Percentiles rank a stretch among this genome's conserved stretches.
These are phyloP conservation scores for Biscogniauxia mediterranea DNA, from an alignment of 2,329 filamentous ascomycete genomes.

Conservation along the genomic window DNA sequence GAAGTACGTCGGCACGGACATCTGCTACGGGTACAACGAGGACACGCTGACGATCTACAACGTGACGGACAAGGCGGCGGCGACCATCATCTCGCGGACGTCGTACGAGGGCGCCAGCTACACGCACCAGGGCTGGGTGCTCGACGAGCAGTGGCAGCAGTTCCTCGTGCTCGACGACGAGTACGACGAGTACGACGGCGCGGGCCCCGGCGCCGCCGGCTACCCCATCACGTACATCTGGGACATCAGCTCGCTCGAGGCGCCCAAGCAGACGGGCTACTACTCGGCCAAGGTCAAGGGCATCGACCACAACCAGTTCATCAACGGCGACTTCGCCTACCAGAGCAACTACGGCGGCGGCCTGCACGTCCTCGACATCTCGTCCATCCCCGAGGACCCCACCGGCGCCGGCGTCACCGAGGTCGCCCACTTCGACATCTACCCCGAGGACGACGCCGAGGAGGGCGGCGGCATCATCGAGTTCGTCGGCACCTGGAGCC, in stretches of 20 bases:
- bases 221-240: constrained; percentile 47
- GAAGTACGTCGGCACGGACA: constrained; percentile 45
- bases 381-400: constrained; percentile 31
- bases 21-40: constrained; percentile 57
- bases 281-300: constrained; percentile 38
- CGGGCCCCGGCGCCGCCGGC: constrained; percentile 35
- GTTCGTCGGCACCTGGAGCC: constrained; percentile 41
- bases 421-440: constrained; percentile 44
- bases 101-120: constrained; percentile 53
- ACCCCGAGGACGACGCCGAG: constrained; percentile 44
- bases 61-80: constrained; percentile 44
- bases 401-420: constrained; percentile 33
- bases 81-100: constrained; percentile 47
- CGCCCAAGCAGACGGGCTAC: constrained; percentile 40
- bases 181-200: constrained; percentile 43
- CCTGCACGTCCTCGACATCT: constrained; percentile 35
- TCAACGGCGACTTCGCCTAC: constrained; percentile 37
- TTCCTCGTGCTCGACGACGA: constrained; percentile 48
- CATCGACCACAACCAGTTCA: constrained; percentile 45
- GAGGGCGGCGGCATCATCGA: constrained; percentile 32
- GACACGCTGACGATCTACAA: constrained; percentile 50
- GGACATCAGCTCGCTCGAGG: constrained; percentile 40
- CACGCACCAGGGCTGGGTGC: constrained; percentile 53
- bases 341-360: constrained; percentile 46
- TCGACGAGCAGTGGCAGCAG: constrained; percentile 37